phyloP scores from a whole-genome alignment of 139 green algal species.

The Ostreobium quekettii region DNA sequence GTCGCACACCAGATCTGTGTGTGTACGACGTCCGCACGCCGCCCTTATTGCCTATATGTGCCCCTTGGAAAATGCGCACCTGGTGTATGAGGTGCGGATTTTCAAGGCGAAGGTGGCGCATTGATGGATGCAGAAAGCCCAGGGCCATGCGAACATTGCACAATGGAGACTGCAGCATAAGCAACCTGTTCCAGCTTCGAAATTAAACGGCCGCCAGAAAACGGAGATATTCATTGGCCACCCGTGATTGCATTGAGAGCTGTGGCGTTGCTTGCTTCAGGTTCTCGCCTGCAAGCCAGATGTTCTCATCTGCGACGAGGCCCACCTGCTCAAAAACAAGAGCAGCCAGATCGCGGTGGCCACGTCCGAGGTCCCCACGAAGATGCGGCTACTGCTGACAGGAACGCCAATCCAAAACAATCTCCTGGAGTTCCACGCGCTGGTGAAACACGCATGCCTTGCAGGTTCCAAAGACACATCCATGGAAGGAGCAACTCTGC shows the following conservation, averaged over 20 bases:
- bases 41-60: too few relatives aligned
- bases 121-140: background rate
- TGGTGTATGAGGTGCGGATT: too few relatives aligned
- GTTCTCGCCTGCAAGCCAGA: slow-evolving; percentile 32
- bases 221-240: too few relatives aligned
- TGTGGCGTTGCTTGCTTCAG: slow-evolving; percentile 17
- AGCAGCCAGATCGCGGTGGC: slow-evolving; percentile 68
- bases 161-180: background rate
- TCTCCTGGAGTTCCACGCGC: slow-evolving; percentile 60
- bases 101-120: too few relatives aligned
- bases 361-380: slow-evolving; percentile 59
- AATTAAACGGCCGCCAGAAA: too few relatives aligned
- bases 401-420: slow-evolving; percentile 92
- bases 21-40: too few relatives aligned
- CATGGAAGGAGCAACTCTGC: too few relatives aligned
- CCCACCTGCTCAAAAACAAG: slow-evolving; percentile 93
- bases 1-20: too few relatives aligned
- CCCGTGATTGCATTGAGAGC: background rate
- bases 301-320: slow-evolving; percentile 87
- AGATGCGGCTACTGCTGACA: slow-evolving; percentile 79
- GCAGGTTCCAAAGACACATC: too few relatives aligned
- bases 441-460: too few relatives aligned
- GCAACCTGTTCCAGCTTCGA: too few relatives aligned
- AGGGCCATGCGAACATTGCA: background rate
- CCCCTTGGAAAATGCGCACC: too few relatives aligned